phyloP scores from a whole-genome alignment of 2,329 filamentous ascomycete genomes.

The Ophiosphaerella korrae region DNA sequence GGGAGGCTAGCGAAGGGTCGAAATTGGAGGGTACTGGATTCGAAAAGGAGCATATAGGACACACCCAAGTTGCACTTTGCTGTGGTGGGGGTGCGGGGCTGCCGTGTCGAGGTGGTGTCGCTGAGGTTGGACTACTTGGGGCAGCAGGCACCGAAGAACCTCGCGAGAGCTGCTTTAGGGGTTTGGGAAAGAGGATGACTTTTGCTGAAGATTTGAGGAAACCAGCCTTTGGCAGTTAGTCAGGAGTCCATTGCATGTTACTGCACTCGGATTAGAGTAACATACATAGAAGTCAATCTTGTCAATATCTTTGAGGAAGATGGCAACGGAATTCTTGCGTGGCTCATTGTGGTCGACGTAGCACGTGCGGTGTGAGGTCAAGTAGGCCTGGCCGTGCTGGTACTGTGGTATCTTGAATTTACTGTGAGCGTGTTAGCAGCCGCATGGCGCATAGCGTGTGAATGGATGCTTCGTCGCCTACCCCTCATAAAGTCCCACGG shows the following conservation, averaged over 20 bases:
- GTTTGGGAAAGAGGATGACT: conserved; percentile 85
- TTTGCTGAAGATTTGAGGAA: conserved; percentile 96
- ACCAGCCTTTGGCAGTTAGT: conserved; percentile 64
- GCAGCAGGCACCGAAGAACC: conserved; percentile 53
- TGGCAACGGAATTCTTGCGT: conserved; percentile 78
- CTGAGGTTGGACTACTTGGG: conserved; percentile 33
- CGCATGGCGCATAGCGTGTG: too few species aligned
- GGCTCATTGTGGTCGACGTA: conserved; percentile 91
- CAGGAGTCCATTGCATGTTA: background rate
- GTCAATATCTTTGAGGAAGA: conserved; percentile 91
- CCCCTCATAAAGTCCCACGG: conserved; percentile 97
- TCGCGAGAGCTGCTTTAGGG: conserved; percentile 68
- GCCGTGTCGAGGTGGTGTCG: conserved; percentile 41
- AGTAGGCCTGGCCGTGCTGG: conserved; percentile 93
- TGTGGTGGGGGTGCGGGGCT: conserved; percentile 53
- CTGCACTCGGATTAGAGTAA: background rate
- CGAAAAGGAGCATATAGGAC: conserved; percentile 92
- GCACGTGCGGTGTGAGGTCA: conserved; percentile 94
- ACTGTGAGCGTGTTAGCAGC: conserved; percentile 53
- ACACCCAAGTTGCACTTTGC: conserved; percentile 83
- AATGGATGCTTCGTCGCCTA: conserved; percentile 54
- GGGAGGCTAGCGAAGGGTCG: conserved; percentile 77
- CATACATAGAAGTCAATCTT: conserved; percentile 71
- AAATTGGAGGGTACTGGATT: conserved; percentile 94
- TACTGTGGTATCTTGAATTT: conserved; percentile 95